Conservation (phyloP, 2,329 filamentous ascomycete species). For the Hypoxylon sp. region DNA sequence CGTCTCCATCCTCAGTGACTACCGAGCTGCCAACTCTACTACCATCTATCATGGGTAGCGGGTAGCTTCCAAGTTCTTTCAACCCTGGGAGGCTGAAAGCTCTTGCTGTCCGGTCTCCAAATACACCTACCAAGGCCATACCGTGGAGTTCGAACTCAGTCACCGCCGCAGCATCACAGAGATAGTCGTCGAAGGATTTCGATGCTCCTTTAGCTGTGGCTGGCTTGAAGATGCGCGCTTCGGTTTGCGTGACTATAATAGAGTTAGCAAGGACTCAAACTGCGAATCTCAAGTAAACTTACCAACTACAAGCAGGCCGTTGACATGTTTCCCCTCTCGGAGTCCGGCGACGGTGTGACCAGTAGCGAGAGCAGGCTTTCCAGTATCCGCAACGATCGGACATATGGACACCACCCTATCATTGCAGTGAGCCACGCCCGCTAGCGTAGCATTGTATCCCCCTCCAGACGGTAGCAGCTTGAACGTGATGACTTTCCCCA, state of each 20-base stretch:
- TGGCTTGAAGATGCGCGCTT: conserved; percentile 90
- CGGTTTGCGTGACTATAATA: conserved; percentile 72
- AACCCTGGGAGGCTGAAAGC: conserved; percentile 90
- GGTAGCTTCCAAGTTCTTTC: conserved; percentile 82
- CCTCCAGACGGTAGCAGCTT: conserved; percentile 85
- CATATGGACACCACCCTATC: conserved; percentile 81
- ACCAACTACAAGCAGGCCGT: conserved; percentile 85
- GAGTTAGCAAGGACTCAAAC: conserved; percentile 48
- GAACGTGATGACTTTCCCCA: conserved; percentile 88
- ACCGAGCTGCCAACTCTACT: conserved; percentile 77
- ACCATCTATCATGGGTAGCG: conserved; percentile 79
- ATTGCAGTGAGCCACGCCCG: conserved; percentile 76
- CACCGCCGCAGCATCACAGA: conserved; percentile 86
- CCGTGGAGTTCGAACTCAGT: conserved; percentile 82
- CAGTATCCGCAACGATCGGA: conserved; percentile 84
- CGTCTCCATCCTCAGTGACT: conserved; percentile 83
- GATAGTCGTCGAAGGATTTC: conserved; percentile 85
- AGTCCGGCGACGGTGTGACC: conserved; percentile 82
- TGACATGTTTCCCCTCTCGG: conserved; percentile 79
- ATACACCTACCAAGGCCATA: conserved; percentile 84
- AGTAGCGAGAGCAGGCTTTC: conserved; percentile 81
- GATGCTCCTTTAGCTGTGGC: conserved; percentile 90
- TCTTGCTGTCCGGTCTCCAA: conserved; percentile 83
- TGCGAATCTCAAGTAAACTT: conserved; percentile 51
- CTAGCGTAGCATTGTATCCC: conserved; percentile 79